phyloP scores from a whole-genome alignment of 2,329 filamentous ascomycete species.

The Talaromyces albobiverticillius region DNA sequence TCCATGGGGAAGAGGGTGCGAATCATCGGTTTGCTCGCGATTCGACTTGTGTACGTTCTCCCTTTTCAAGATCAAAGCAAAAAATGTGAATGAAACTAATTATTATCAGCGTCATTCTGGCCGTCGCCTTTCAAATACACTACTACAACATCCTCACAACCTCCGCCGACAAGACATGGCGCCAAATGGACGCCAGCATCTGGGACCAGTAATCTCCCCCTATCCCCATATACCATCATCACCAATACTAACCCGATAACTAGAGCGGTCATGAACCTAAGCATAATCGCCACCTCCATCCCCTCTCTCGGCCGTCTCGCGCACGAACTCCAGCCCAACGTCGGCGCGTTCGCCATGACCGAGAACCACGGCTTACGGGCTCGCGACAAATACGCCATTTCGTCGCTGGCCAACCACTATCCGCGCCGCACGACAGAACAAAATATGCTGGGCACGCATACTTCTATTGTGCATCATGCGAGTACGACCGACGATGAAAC shows the following conservation, averaged over 20 bases:
- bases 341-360: slow-evolving; percentile 13
- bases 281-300: slow-evolving; percentile 24
- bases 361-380: slow-evolving; percentile 13
- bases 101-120: slow-evolving; percentile 3
- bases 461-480: slow-evolving; percentile 12
- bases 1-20: slow-evolving; percentile 17
- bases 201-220: slow-evolving; percentile 17
- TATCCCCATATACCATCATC: background rate
- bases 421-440: background rate
- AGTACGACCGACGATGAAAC: slow-evolving; percentile 13
- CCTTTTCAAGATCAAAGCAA: too few relatives aligned
- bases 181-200: slow-evolving; percentile 17
- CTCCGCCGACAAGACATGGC: slow-evolving; percentile 18
- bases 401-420: slow-evolving; percentile 12
- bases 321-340: slow-evolving; percentile 19
- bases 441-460: slow-evolving; percentile 11
- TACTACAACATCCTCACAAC: slow-evolving; percentile 17
- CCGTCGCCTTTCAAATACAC: slow-evolving; percentile 18
- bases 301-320: slow-evolving; percentile 27
- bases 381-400: slow-evolving; percentile 13
- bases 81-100: background rate
- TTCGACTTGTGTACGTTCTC: slow-evolving; percentile 17
- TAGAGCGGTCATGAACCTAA: slow-evolving; percentile 23
- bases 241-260: background rate
- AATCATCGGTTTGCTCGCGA: slow-evolving; percentile 20